Base-by-base conservation (phyloP, 129 eudicot genomes). In the Silybum marianum region DNA sequence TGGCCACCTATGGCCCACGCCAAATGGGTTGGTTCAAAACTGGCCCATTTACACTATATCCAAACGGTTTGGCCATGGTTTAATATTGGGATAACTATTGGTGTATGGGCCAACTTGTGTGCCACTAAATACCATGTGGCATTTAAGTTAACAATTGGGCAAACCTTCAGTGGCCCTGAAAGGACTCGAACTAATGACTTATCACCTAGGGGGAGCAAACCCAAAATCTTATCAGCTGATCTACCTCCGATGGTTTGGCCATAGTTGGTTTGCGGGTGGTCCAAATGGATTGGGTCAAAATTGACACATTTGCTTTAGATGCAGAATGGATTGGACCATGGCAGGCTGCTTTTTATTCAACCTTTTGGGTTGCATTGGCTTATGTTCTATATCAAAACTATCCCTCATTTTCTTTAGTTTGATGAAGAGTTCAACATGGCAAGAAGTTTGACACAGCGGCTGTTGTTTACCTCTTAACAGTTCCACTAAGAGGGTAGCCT, bases 251-350 rank as follows among this genome's bases (percentile, higher is more conserved):
- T 13, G 18, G 60, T 16, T 13, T 48, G 60, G 60, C n/a, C 60
- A 48, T 51, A 51, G 63, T 51, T 51, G 63, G 21, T 51, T 51
- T 51, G 63, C 3, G 63, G 69, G 24, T 62, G 26, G 26, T 21
- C 26, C 26, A 74, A 24, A 28, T 67, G 70, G 75, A 28, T 74
- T 42, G 69, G 85, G 69, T 68, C 75, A 44, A 74, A 39, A 65
- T 62, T 62, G 12, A 60, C 38, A 12, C 21, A 51, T 51, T 16
- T 51, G 63, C 63, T 51, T 16, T 51, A 16, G 14, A 4, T 51
- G 63, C 4, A 51, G 21, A 30, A 30, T 67, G 71, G 76, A 25
- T 75, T 42, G 70, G 85, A 76, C 58, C 76, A 19, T 51, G 42
- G 77, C 12, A 38, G 84, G 46, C 30, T 80, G 48, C 67, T 73